phyloP scores from a whole-genome alignment of 1,284 basidiomycete species.

The Cryptococcus maquisensis region DNA sequence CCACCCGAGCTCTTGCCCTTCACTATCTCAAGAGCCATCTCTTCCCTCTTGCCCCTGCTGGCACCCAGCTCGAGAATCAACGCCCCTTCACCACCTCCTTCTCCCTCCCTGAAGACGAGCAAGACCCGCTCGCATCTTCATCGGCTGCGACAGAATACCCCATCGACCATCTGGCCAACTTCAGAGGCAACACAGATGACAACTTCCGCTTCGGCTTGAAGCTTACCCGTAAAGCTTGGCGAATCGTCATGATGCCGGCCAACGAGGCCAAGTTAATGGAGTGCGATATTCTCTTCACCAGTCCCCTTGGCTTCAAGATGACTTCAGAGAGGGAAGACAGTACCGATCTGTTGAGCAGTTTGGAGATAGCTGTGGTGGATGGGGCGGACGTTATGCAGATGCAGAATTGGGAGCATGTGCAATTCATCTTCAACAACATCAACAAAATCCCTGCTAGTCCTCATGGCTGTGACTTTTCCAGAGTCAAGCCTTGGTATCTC shows the following conservation, averaged over 20 bases:
- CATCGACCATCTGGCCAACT: conserved; percentile 84
- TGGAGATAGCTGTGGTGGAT: conserved; percentile 90
- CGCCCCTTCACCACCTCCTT: conserved; percentile 79
- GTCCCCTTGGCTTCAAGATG: conserved; percentile 85
- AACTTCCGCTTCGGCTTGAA: conserved; percentile 90
- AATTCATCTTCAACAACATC: conserved; percentile 81
- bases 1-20: conserved; percentile 84
- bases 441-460: conserved; percentile 89
- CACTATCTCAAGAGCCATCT: conserved; percentile 68
- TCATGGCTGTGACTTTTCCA: conserved; percentile 90
- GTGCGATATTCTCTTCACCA: conserved; percentile 87
- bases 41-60: conserved; percentile 60
- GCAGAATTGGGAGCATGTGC: conserved; percentile 99
- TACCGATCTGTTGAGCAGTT: conserved; percentile 85
- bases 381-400: conserved; percentile 89
- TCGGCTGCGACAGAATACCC: conserved; percentile 65
- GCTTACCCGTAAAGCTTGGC: conserved; percentile 81
- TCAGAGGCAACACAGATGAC: conserved; percentile 96
- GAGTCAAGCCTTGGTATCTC: conserved; percentile 96
- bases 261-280: conserved; percentile 52
- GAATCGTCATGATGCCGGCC: conserved; percentile 65
- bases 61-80: conserved; percentile 76
- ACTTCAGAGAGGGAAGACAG: conserved; percentile 91
- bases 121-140: conserved; percentile 67
- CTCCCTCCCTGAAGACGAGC: conserved; percentile 67